Base-by-base conservation (phyloP, 1,284 basidiomycete species). In the Waitea zeae region DNA sequence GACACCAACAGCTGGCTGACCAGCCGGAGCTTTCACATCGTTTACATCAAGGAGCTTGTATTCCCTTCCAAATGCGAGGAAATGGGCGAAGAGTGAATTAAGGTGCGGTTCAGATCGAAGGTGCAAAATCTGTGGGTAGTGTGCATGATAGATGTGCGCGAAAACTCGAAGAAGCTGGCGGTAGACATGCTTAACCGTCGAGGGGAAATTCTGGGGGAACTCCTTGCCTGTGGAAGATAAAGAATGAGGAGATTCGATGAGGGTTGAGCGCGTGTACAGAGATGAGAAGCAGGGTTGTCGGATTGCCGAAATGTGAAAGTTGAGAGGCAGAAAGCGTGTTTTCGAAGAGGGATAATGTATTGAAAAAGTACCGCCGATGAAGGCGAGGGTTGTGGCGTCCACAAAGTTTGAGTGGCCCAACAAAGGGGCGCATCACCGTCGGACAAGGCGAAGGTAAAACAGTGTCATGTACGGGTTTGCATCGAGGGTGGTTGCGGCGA, bases 41-140 rank as follows among this genome's bases (percentile, higher is more conserved):
- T 87, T 86, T 55, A 86, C 66, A 33, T 92, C 89, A 40, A 97
- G 60, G 24, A 98, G 58, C 49, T 95, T 83, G 51, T 96, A 98
- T 45, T 96, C 76, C 46, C 83, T 75, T 27, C 87, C 82, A 48
- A 97, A 97, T 0, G 90, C 86, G 32, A 97, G 63, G 59, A 93
- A 96, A 57, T 97, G 92, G 0, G 92, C 92, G 49, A 97, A 97
- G 22, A 97, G 70, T n/a, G 83, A 88, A 57, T 97, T 97, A 61
- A 96, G 90, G 56, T 97, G 92, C 0, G 90, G 90, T 51, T 97
- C 93, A 31, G 86, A 79, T 38, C 86, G 87, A 15, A 98, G 70
- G 52, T 98, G 92, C 14, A 98, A 70, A 46, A 97, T 82, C 47
- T 88, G 78, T 14, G 70, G 63, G 53, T 92, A 98, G 52, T 98